Evolutionary conservation across 2,329 filamentous ascomycete species (phyloP), one percentile per base, ranked within the genome.

Genomic region (Aspergillus eucalypticola): DNA sequence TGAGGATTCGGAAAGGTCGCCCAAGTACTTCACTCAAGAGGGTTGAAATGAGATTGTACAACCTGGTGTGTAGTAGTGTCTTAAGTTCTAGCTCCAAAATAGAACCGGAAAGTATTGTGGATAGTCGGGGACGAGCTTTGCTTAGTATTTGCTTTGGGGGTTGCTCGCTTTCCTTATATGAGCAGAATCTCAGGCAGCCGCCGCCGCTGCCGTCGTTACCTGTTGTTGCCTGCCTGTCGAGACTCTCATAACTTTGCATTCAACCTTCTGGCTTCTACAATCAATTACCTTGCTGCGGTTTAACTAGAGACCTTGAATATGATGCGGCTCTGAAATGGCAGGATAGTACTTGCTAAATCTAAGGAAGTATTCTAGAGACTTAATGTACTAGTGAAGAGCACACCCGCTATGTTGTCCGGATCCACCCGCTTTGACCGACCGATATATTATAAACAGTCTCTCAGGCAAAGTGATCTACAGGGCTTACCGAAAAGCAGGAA

Each of bases 381-480:
- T 41, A 29, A 44, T 49, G 32, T 29, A 27, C 52, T 32, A 42
- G 38, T 23, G 41, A 25, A 49, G 13, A 27, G 25, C 19, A 60
- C 48, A 42, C 60, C 57, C 62, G 59, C 62, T 13, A 13, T 15
- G 32, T 5, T 5, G 57, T 49, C 38, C 29, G 60, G 60, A 66
- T 61, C 62, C 58, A 60, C 42, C 44, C 29, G 39, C 17, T 44
- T 23, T 44, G 19, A 19, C 8, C 41, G 23, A 44, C 19, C 5
- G 3, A 19, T 23, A 44, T 44, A 13, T 44, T 44, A 23, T 44
- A 23, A 19, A 11, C 19, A 23, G 41, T 10, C 19, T 23, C n/a
- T 44, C 39, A 13, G 8, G 17, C 0, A 21, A 44, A 23, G 10
- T 23, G 8, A 13, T 13, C 8, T 44, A 13, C 5, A 35, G 11